Percentiles rank a stretch among this genome's conserved stretches.
Conservation (phyloP, 2,329 filamentous ascomycete genomes). For the Aspergillus sp. region DNA sequence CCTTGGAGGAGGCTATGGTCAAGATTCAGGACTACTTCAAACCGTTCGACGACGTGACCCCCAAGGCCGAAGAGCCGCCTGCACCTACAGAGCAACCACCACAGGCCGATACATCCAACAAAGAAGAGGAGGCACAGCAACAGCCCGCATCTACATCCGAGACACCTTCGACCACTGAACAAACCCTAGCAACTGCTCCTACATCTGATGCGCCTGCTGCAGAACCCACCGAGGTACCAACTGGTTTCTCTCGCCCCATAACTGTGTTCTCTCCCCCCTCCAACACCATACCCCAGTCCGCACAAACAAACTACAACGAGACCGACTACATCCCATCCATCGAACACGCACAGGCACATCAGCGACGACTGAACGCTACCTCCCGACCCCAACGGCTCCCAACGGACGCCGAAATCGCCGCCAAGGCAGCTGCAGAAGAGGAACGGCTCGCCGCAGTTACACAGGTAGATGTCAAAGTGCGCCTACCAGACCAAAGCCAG, state of each 20-base stretch:
- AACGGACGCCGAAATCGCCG: slow-evolving; percentile 79
- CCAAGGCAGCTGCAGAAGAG: slow-evolving; percentile 65
- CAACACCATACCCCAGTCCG: slow-evolving; percentile 73
- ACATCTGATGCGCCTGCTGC: slow-evolving; percentile 14
- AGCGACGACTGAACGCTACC: slow-evolving; percentile 75
- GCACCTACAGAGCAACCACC: slow-evolving; percentile 20
- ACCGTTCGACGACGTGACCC: slow-evolving; percentile 38
- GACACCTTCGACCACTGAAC: slow-evolving; percentile 12
- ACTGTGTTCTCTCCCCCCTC: slow-evolving; percentile 77
- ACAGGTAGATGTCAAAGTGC: slow-evolving; percentile 73
- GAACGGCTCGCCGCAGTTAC: slow-evolving; percentile 67
- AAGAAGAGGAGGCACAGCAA: slow-evolving; percentile 14
- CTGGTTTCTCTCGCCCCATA: slow-evolving; percentile 53
- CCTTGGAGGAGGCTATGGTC: slow-evolving; percentile 80
- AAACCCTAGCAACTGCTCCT: slow-evolving; percentile 18
- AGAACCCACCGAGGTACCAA: slow-evolving; percentile 26
- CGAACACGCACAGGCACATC: slow-evolving; percentile 78
- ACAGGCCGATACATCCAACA: slow-evolving; percentile 12
- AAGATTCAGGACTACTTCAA: slow-evolving; percentile 78
- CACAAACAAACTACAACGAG: slow-evolving; percentile 67
- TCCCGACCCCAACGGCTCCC: slow-evolving; percentile 75
- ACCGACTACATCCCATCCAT: slow-evolving; percentile 79
- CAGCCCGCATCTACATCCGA: slow-evolving; percentile 16
- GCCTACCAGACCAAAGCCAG: slow-evolving; percentile 83
- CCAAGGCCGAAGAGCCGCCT: slow-evolving; percentile 25